phyloP scores from a whole-genome alignment of 1,284 basidiomycete species.

The Heterobasidion irregulare region DNA sequence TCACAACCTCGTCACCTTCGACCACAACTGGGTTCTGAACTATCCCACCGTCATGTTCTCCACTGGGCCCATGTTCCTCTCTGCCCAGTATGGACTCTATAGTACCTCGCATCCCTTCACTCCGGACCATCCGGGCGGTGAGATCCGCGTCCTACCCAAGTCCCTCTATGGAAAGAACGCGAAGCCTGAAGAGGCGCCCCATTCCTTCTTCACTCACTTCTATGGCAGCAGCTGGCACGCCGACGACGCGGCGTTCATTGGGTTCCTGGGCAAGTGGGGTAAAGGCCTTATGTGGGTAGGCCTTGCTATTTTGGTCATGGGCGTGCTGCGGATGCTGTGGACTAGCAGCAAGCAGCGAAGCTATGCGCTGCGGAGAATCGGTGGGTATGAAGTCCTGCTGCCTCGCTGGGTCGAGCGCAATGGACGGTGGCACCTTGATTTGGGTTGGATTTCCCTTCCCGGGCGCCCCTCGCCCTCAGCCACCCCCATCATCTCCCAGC shows the following conservation, averaged over 20 bases:
- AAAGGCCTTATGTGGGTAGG: conserved; percentile 82
- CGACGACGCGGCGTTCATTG: conserved; percentile 90
- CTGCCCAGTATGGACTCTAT: conserved; percentile 81
- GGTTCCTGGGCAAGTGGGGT: conserved; percentile 83
- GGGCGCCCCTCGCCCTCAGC: conserved; percentile 10
- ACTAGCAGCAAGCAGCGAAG: conserved; percentile 45
- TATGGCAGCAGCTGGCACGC: conserved; percentile 97
- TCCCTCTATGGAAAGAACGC: conserved; percentile 96
- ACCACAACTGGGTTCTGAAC: conserved; percentile 89
- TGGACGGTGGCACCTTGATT: conserved; percentile 64
- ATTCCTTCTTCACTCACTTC: conserved; percentile 92
- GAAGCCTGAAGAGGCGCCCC: conserved; percentile 72
- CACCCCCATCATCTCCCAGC: conserved; percentile 26
- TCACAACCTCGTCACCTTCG: conserved; percentile 86
- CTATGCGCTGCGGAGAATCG: conserved; percentile 50
- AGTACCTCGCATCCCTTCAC: conserved; percentile 63
- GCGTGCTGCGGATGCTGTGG: conserved; percentile 49
- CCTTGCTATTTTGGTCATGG: conserved; percentile 59
- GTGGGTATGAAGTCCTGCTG: conserved; percentile 68
- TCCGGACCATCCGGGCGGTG: conserved; percentile 43
- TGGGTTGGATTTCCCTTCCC: conserved; percentile 49
- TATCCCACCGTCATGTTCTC: conserved; percentile 99
- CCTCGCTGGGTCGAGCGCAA: conserved; percentile 62
- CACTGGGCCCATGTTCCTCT: conserved; percentile 92
- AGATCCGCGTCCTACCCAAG: conserved; percentile 88